phyloP scores from a whole-genome alignment of 345 rosid species.

The Leavenworthia alabamica region DNA sequence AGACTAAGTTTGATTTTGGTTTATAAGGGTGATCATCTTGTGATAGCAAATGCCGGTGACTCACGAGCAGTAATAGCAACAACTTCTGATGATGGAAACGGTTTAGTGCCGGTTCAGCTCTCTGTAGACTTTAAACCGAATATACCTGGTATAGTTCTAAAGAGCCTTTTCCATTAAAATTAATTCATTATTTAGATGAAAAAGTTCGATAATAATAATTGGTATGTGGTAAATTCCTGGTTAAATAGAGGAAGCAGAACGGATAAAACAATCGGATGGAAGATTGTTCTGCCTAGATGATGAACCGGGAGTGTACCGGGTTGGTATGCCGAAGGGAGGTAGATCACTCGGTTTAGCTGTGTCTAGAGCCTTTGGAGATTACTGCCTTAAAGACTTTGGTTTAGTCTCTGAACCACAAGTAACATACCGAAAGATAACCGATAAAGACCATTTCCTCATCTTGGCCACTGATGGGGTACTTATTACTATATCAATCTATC shows the following conservation, averaged over 20 bases:
- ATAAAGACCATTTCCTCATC: constrained; percentile 63
- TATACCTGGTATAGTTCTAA: constrained; percentile 49
- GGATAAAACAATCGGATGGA: constrained; percentile 60
- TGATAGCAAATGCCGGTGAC: constrained; percentile 74
- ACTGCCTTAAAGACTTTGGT: constrained; percentile 78
- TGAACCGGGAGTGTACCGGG: constrained; percentile 75
- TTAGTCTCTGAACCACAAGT: constrained; percentile 72
- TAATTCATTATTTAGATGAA: background rate
- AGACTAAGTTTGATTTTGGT: background rate
- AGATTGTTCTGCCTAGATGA: constrained; percentile 56
- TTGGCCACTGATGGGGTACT: constrained; percentile 84
- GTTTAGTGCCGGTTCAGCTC: constrained; percentile 69
- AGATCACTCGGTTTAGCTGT: constrained; percentile 62
- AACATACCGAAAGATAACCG: constrained; percentile 46
- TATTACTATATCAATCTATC: no score
- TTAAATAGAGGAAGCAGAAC: constrained; percentile 74
- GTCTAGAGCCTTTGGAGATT: constrained; percentile 82
- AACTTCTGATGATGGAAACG: constrained; percentile 40
- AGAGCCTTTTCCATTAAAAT: background rate
- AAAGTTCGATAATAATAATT: background rate
- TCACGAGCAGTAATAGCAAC: constrained; percentile 77
- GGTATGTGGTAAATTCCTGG: background rate
- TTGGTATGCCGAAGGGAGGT: constrained; percentile 70
- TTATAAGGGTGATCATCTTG: constrained; percentile 40
- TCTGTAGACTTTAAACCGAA: constrained; percentile 81